phyloP scores from a whole-genome alignment of 768 basidiomycete genomes.

The Lentinula sp. region DNA sequence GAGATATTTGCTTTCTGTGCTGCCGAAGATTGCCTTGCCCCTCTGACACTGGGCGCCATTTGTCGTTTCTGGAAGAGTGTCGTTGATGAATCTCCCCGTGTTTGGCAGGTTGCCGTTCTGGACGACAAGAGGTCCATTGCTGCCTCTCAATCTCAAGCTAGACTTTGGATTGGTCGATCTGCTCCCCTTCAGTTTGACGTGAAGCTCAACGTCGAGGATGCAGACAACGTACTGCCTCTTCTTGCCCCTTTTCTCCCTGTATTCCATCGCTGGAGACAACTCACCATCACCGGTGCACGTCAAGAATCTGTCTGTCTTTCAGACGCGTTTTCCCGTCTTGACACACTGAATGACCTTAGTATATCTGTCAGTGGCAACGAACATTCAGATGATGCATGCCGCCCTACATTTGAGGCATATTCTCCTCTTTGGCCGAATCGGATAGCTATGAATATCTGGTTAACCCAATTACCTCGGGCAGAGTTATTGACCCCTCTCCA shows the following conservation, averaged over 20 bases:
- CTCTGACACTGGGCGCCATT: constrained; percentile 45
- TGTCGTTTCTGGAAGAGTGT: constrained; percentile 56
- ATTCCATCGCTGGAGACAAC: constrained; percentile 52
- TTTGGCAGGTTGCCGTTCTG: constrained; percentile 58
- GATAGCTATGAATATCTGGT: constrained; percentile 40
- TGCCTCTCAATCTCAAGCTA: constrained; percentile 40
- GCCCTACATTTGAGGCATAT: constrained; percentile 27
- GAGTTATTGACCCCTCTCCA: constrained; percentile 38
- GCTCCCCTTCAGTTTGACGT: constrained; percentile 49
- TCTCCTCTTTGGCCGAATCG: constrained; percentile 18
- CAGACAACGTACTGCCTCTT: constrained; percentile 53
- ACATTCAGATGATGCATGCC: constrained; percentile 27
- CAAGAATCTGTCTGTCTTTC: constrained; percentile 25
- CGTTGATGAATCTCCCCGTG: constrained; percentile 43
- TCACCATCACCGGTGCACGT: constrained; percentile 36
- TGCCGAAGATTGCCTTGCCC: constrained; percentile 37
- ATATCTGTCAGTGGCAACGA: constrained; percentile 12
- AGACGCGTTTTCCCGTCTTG: constrained; percentile 17
- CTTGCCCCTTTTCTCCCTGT: constrained; percentile 56
- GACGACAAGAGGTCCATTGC: constrained; percentile 30
- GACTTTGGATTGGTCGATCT: constrained; percentile 49
- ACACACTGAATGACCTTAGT: constrained; percentile 10
- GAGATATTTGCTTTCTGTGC: constrained; percentile 50
- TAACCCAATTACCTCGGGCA: constrained; percentile 44
- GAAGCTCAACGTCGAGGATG: constrained; percentile 38